Percentiles rank a stretch among this genome's conserved stretches.
Conservation (phyloP, 495 filamentous ascomycete species). For the Trichoderma parareesei region DNA sequence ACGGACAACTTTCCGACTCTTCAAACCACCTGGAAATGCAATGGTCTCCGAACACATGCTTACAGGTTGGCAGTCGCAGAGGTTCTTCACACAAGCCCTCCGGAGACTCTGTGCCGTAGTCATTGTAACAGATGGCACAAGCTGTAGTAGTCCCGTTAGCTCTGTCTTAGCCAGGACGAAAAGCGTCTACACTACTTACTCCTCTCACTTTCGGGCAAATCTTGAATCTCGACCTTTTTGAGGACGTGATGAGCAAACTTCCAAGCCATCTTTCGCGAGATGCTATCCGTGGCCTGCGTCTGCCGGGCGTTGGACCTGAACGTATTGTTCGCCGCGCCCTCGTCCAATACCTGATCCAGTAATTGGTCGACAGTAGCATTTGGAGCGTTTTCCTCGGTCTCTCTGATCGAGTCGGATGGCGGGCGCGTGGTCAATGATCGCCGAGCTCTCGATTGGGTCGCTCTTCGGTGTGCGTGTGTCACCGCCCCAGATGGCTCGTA, state of each 20-base stretch:
- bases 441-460: neutral
- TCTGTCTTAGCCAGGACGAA: neutral
- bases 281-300: too few species aligned
- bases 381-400: neutral
- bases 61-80: slow-evolving; percentile 46
- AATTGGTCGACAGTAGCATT: neutral
- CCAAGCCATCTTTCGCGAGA: slow-evolving; percentile 21
- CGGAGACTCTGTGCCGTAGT: slow-evolving; percentile 41
- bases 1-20: slow-evolving; percentile 50
- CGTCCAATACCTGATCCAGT: neutral
- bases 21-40: slow-evolving; percentile 56
- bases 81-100: slow-evolving; percentile 44
- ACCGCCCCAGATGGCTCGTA: neutral
- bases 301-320: too few species aligned
- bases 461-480: neutral
- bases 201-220: slow-evolving; percentile 35
- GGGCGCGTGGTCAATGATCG: neutral
- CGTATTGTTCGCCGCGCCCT: too few species aligned
- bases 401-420: neutral
- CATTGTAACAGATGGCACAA: slow-evolving; percentile 52
- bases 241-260: slow-evolving; percentile 37
- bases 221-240: slow-evolving; percentile 32
- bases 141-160: slow-evolving; percentile 21
- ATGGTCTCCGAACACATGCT: slow-evolving; percentile 50
- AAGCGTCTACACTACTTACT: slow-evolving; percentile 27